Evolutionary conservation across 805 yeast genomes (phyloP).

Genomic region (Saturnispora hagleri): DNA sequence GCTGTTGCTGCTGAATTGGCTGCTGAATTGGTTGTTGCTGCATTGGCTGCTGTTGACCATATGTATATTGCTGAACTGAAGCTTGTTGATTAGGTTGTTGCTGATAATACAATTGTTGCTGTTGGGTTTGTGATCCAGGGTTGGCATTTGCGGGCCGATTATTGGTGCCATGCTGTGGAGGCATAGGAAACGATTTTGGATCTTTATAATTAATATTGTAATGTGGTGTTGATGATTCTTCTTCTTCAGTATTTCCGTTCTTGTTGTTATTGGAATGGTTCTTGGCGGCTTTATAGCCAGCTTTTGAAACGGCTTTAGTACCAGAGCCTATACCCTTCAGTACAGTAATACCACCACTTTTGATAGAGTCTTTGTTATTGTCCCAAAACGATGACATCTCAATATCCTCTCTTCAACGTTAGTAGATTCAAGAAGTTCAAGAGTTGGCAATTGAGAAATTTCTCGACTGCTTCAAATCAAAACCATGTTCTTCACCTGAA

Average conservation of each 20-base stretch:
- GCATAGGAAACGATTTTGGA: slow-evolving; percentile 17
- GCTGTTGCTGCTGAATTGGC: background rate
- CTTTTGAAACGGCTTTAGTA: slow-evolving; percentile 38
- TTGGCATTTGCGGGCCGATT: slow-evolving; percentile 12
- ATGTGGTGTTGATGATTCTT: slow-evolving; percentile 9
- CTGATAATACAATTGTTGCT: background rate
- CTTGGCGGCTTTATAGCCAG: slow-evolving; percentile 39
- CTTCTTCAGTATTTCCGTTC: slow-evolving; percentile 14
- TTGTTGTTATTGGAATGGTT: slow-evolving; percentile 25
- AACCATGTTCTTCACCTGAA: background rate
- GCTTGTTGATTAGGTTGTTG: background rate
- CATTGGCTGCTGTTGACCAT: background rate
- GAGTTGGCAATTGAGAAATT: background rate
- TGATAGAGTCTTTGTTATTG: slow-evolving; percentile 43
- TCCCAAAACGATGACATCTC: slow-evolving; percentile 37
- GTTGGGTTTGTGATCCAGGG: slow-evolving; percentile 11
- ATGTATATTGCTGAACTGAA: background rate
- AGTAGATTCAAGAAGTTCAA: background rate
- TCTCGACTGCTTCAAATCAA: background rate
- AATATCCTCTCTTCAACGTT: slow-evolving; percentile 20
- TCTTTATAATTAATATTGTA: slow-evolving; percentile 17
- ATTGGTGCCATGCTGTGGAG: slow-evolving; percentile 12
- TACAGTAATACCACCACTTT: slow-evolving; percentile 40
- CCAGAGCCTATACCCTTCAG: slow-evolving; percentile 45
- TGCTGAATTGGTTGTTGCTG: background rate